These are phyloP conservation scores for Bacterosira constricta DNA, from an alignment of 108 stramenopile species.

Conservation along the genomic window DNA sequence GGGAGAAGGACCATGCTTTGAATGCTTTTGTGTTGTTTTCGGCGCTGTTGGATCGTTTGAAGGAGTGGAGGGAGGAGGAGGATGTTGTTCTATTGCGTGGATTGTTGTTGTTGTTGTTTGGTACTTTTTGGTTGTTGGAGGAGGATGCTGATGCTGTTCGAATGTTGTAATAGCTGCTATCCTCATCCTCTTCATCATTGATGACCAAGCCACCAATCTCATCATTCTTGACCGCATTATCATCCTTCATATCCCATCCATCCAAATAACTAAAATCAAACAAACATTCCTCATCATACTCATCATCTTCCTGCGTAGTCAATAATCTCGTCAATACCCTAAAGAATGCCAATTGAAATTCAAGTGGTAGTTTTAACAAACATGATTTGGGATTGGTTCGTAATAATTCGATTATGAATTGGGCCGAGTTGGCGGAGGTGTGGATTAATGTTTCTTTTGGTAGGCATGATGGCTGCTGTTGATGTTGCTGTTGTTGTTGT, in stretches of 20 bases:
- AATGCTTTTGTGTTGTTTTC: slow-evolving; percentile 1
- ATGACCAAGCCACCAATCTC: neutral
- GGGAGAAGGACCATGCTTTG: slow-evolving; percentile 18
- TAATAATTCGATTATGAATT: slow-evolving; percentile 30
- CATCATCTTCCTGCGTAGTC: slow-evolving; percentile 55
- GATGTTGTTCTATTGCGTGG: neutral
- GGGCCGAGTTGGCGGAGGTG: slow-evolving; percentile 10
- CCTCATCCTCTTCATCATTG: neutral
- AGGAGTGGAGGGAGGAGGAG: neutral
- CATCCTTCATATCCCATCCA: neutral
- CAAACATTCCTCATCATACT: slow-evolving; percentile 60
- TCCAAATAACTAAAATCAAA: slow-evolving; percentile 25
- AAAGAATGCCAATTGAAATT: slow-evolving; percentile 61
- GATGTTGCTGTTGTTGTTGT: no score
- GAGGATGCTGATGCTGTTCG: neutral
- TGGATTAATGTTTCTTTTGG: slow-evolving; percentile 33
- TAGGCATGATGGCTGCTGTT: no score
- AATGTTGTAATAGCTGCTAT: slow-evolving; percentile 9
- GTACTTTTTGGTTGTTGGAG: neutral
- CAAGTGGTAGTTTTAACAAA: slow-evolving; percentile 49
- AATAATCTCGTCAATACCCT: slow-evolving; percentile 67
- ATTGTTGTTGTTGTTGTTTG: neutral
- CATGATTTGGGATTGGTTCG: slow-evolving; percentile 5
- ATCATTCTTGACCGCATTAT: neutral
- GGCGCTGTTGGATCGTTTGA: neutral